A percentile compares a stretch with the other conserved stretches of the same genome.
Evolutionary conservation across 2,329 filamentous ascomycete genomes (phyloP).

Genomic region (Claviceps spartinae): DNA sequence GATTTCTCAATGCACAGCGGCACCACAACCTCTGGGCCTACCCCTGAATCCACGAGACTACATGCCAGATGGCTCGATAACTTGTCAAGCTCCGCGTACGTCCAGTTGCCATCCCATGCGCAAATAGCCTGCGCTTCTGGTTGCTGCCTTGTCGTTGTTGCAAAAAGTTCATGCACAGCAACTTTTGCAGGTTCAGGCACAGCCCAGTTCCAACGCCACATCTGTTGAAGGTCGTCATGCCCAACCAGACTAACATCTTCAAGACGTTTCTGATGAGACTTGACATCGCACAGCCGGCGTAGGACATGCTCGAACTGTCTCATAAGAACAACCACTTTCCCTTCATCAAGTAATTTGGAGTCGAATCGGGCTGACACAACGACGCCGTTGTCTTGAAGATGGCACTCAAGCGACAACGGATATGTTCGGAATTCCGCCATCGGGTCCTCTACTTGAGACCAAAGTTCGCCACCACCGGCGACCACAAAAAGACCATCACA

Average conservation of each 20-base stretch:
- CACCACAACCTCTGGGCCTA: slow-evolving; percentile 7
- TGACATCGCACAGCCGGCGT: slow-evolving; percentile 4
- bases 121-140: slow-evolving; percentile 4
- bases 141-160: background rate
- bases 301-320: slow-evolving; percentile 6
- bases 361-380: slow-evolving; percentile 7
- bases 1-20: slow-evolving; percentile 18
- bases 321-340: slow-evolving; percentile 4
- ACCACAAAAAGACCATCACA: background rate
- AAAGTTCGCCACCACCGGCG: background rate
- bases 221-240: slow-evolving; percentile 1
- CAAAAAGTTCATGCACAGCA: slow-evolving; percentile 1
- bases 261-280: background rate
- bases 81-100: slow-evolving; percentile 12
- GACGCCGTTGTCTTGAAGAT: slow-evolving; percentile 4
- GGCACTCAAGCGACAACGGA: slow-evolving; percentile 2
- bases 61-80: slow-evolving; percentile 10
- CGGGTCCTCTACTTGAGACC: background rate
- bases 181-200: background rate
- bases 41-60: background rate
- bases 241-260: background rate
- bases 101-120: slow-evolving; percentile 15
- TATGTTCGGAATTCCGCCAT: slow-evolving; percentile 3
- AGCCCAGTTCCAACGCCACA: slow-evolving; percentile 3
- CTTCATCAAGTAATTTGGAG: slow-evolving; percentile 1